These are phyloP conservation scores for Podospora tetraspora DNA, from an alignment of 495 filamentous ascomycete genomes.

Conservation along the genomic window DNA sequence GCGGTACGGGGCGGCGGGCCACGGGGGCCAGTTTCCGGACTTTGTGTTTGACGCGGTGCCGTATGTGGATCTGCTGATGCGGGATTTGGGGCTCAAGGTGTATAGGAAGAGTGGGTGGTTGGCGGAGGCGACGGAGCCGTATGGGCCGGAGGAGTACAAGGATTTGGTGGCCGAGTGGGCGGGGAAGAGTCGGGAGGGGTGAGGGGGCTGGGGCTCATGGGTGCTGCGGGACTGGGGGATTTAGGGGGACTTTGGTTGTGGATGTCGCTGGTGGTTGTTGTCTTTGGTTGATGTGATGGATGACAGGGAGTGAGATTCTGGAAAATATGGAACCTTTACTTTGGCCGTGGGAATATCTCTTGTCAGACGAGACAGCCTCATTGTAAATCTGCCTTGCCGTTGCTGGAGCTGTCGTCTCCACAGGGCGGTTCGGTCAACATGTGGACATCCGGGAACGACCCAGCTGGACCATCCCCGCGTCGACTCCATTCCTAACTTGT, in stretches of 20 bases:
- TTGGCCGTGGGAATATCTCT: neutral
- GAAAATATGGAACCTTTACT: neutral
- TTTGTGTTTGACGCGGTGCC: slow-evolving; percentile 72
- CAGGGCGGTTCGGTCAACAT: neutral
- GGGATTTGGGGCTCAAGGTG: slow-evolving; percentile 54
- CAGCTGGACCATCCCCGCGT: neutral
- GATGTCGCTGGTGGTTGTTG: neutral
- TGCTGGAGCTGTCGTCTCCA: neutral
- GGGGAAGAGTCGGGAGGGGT: slow-evolving; percentile 1
- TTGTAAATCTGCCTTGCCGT: neutral
- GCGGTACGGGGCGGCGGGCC: slow-evolving; percentile 58
- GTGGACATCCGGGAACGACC: neutral
- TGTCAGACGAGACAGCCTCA: neutral
- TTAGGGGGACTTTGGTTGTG: neutral
- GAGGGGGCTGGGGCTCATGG: neutral
- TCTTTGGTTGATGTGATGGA: neutral
- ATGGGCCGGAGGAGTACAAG: slow-evolving; percentile 56
- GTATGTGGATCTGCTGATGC: slow-evolving; percentile 68
- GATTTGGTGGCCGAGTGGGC: slow-evolving; percentile 55
- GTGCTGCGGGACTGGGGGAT: too few species aligned
- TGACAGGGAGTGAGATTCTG: neutral
- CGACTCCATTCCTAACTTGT: neutral
- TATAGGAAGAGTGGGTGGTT: slow-evolving; percentile 43
- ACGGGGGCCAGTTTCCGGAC: slow-evolving; percentile 59
- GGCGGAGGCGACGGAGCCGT: slow-evolving; percentile 49